These are phyloP conservation scores for Fraxinus pennsylvanica DNA, from an alignment of 257 asterid genomes.

Conservation along the genomic window DNA sequence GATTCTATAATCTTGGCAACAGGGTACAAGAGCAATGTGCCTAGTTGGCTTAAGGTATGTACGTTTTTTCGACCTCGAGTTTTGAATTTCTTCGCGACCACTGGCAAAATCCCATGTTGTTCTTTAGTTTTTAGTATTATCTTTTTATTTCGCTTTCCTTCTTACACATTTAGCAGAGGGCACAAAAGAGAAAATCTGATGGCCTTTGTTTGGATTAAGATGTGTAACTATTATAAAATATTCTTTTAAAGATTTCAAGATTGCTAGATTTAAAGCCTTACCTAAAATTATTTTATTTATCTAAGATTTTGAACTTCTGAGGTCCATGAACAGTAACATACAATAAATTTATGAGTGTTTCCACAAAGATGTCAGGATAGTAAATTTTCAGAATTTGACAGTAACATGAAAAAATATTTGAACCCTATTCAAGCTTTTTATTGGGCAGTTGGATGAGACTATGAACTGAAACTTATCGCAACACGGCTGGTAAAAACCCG, in stretches of 20 bases:
- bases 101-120: constrained; percentile 4
- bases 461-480: background rate
- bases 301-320: background rate
- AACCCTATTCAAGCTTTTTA: background rate
- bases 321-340: background rate
- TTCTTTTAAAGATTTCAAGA: constrained; percentile 6
- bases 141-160: constrained; percentile 51
- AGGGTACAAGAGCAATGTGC: constrained; percentile 95
- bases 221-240: constrained; percentile 54
- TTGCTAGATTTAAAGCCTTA: background rate
- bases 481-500: background rate
- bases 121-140: constrained; percentile 5
- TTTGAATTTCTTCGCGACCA: background rate
- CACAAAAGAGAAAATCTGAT: constrained; percentile 76
- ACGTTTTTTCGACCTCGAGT: background rate
- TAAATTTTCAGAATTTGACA: background rate
- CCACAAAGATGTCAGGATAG: background rate
- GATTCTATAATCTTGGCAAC: constrained; percentile 88
- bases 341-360: background rate
- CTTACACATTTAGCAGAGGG: constrained; percentile 61
- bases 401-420: background rate
- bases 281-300: background rate
- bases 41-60: constrained; percentile 83
- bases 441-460: background rate
- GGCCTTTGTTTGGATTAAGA: constrained; percentile 71